Conservation (phyloP, 805 yeast species). For the Saturnispora diversa region DNA sequence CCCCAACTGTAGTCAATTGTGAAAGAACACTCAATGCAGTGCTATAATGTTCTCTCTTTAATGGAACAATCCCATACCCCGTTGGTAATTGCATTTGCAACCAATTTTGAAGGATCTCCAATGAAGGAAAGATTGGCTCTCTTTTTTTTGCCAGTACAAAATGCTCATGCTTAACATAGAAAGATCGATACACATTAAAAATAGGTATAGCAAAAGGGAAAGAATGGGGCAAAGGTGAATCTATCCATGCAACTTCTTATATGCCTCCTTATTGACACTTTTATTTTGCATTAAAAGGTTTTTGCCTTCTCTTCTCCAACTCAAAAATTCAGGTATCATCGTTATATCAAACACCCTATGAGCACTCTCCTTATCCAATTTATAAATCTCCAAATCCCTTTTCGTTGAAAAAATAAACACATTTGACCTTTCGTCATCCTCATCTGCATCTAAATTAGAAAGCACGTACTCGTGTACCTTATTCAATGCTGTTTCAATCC, state of each 20-base stretch:
- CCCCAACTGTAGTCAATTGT: conserved; percentile 79
- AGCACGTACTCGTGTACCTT: background rate
- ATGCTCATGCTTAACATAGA: background rate
- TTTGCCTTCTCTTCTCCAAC: conserved; percentile 1
- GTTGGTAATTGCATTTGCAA: background rate
- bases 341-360: background rate
- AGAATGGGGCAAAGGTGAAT: no score
- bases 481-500: background rate
- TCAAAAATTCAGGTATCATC: background rate
- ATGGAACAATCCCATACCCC: conserved; percentile 6
- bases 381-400: background rate
- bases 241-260: no score
- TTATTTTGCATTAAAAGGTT: no score
- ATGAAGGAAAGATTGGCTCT: background rate
- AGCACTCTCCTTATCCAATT: background rate
- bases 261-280: background rate
- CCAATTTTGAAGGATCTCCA: no score
- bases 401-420: conserved; percentile 1
- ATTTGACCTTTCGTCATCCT: conserved; percentile 5
- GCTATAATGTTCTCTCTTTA: background rate
- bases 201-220: no score
- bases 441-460: background rate
- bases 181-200: no score
- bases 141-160: no score
- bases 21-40: conserved; percentile 43